Conservation (phyloP, 2,329 filamentous ascomycete genomes). For the Epichloe uncinata region DNA sequence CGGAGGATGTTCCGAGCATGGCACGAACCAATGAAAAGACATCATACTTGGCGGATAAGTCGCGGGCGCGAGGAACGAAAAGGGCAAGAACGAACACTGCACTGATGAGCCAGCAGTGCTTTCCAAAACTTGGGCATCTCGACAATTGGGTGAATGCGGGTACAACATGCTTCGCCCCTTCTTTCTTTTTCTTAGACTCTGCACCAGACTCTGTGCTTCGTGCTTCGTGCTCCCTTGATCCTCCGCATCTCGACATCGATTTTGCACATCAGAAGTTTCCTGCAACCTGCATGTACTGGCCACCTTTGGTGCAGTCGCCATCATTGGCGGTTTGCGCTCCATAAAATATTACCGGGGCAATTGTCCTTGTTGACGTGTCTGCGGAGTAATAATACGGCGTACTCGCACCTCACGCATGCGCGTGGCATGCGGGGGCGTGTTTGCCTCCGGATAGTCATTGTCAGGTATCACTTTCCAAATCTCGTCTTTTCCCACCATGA, state of each 20-base stretch:
- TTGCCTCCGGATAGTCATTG: background rate
- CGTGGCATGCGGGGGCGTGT: conserved; percentile 1
- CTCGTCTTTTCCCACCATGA: background rate
- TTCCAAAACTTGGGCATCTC: background rate
- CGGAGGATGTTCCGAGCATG: background rate
- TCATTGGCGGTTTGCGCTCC: background rate
- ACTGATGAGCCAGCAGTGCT: background rate
- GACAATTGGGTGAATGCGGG: background rate
- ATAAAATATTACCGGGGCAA: background rate
- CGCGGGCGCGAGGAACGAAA: background rate
- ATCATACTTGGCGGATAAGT: no score
- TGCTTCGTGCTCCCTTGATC: background rate
- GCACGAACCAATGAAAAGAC: background rate
- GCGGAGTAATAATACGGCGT: background rate
- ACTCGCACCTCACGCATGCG: conserved; percentile 1
- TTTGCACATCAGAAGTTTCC: conserved; percentile 1
- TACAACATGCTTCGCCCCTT: background rate
- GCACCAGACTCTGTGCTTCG: background rate
- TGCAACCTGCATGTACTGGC: conserved; percentile 1
- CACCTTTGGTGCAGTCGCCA: conserved; percentile 1
- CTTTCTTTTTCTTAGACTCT: background rate
- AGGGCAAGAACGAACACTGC: no score
- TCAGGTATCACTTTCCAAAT: background rate
- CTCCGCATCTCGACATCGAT: background rate
- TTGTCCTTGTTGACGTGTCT: conserved; percentile 5